Conservation (phyloP, 495 filamentous ascomycete genomes). For the Opeltia flavorubescens region DNA sequence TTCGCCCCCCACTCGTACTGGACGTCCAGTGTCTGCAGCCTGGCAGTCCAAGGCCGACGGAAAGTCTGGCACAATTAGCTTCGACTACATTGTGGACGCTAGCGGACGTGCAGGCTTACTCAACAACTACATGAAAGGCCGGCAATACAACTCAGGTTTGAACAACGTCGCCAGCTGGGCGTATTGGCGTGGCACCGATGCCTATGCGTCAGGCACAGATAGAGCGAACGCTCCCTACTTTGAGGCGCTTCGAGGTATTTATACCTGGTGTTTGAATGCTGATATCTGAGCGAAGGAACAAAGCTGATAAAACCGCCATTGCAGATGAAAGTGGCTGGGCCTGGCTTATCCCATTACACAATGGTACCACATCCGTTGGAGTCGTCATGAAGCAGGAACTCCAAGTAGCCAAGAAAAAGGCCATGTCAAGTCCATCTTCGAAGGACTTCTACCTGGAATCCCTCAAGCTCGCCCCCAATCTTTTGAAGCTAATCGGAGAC, state of each 20-base stretch:
- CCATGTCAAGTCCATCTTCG: slow-evolving; percentile 4
- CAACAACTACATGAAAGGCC: slow-evolving; percentile 26
- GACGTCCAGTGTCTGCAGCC: slow-evolving; percentile 28
- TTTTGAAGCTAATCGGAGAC: slow-evolving; percentile 14
- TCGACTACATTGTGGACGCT: slow-evolving; percentile 23
- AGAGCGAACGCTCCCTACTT: slow-evolving; percentile 19
- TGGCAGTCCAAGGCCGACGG: slow-evolving; percentile 26
- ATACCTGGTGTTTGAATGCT: background rate
- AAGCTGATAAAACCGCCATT: background rate
- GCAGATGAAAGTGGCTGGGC: slow-evolving; percentile 21
- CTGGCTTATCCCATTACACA: slow-evolving; percentile 21
- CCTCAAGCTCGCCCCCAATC: slow-evolving; percentile 16
- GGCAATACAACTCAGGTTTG: slow-evolving; percentile 21
- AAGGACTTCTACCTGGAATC: slow-evolving; percentile 26
- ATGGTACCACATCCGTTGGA: slow-evolving; percentile 20
- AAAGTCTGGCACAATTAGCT: slow-evolving; percentile 19
- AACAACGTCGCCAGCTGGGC: slow-evolving; percentile 25
- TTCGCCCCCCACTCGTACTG: slow-evolving; percentile 13
- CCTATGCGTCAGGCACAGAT: slow-evolving; percentile 14
- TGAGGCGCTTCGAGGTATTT: slow-evolving; percentile 18
- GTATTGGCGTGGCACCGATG: slow-evolving; percentile 18
- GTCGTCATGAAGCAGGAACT: slow-evolving; percentile 20
- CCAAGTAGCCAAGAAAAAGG: slow-evolving; percentile 16
- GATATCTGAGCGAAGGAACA: background rate
- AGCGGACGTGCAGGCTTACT: slow-evolving; percentile 19